Conservation (phyloP, 164 flowering plant species). For the Magnolia changhungtana region DNA sequence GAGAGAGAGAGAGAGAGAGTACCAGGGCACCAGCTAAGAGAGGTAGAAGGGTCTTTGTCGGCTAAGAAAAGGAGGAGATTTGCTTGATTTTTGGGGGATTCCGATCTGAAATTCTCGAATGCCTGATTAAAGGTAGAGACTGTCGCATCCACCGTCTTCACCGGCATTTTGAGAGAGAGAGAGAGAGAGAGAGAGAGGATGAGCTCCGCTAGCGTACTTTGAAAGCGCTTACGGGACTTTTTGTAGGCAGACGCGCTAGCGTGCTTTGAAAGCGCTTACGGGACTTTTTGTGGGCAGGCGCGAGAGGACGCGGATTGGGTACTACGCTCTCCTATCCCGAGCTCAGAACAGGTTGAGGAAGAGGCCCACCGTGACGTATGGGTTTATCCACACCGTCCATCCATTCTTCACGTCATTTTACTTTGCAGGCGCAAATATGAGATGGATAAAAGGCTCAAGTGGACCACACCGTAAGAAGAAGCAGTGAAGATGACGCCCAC, state of each 20-base stretch:
- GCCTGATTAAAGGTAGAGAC: slow-evolving; percentile 50
- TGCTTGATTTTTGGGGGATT: slow-evolving; percentile 48
- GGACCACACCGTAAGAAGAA: too few species aligned
- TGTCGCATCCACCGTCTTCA: slow-evolving; percentile 65
- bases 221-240: neutral
- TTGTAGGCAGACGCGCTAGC: neutral
- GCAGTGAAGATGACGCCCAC: too few species aligned
- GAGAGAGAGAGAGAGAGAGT: slow-evolving; percentile 7
- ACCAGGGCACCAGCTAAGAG: slow-evolving; percentile 99
- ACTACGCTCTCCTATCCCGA: too few species aligned
- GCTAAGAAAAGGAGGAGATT: slow-evolving; percentile 91
- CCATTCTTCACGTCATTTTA: too few species aligned
- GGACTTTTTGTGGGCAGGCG: too few species aligned
- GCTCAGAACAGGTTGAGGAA: too few species aligned
- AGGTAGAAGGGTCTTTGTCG: slow-evolving; percentile 76
- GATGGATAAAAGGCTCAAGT: too few species aligned
- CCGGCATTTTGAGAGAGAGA: slow-evolving; percentile 42
- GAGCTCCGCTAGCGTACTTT: neutral
- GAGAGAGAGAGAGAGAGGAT: neutral
- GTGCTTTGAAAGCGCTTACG: neutral
- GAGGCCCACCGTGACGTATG: too few species aligned
- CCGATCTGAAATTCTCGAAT: slow-evolving; percentile 56
- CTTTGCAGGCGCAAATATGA: too few species aligned
- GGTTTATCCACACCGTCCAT: too few species aligned
- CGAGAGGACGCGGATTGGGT: neutral